phyloP scores from a whole-genome alignment of 768 basidiomycete genomes.

The Sarcomyxa edulis region DNA sequence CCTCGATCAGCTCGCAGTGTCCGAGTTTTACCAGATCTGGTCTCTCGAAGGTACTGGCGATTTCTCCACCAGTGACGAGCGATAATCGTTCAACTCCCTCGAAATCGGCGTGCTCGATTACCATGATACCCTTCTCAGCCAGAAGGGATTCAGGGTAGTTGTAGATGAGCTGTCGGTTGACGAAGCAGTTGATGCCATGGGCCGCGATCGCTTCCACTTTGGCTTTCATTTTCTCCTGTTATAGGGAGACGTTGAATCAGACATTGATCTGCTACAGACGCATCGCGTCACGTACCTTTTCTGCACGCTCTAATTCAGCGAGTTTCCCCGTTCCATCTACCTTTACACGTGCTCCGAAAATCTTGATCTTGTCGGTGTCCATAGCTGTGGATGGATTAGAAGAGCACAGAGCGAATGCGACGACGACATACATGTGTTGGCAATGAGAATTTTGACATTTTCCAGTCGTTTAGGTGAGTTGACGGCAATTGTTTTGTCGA shows the following conservation, averaged over 20 bases:
- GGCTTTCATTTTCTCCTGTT: constrained; percentile 98
- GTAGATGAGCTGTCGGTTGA: constrained; percentile 98
- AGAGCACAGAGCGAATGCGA: not conserved
- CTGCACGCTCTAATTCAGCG: constrained; percentile 96
- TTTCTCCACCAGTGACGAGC: constrained; percentile 96
- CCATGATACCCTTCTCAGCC: constrained; percentile 92
- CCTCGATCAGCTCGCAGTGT: constrained; percentile 91
- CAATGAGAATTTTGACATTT: constrained; percentile 93
- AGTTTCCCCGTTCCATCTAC: constrained; percentile 96
- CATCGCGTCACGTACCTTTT: constrained; percentile 47
- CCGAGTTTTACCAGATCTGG: constrained; percentile 93
- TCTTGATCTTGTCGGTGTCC: constrained; percentile 99
- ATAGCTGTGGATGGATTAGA: constrained; percentile 54
- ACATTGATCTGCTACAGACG: not conserved
- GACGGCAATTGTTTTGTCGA: constrained; percentile 91
- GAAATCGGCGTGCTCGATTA: constrained; percentile 98
- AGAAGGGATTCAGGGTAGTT: constrained; percentile 97
- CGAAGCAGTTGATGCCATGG: constrained; percentile 95
- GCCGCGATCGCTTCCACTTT: constrained; percentile 93
- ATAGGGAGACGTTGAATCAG: constrained; percentile 1
- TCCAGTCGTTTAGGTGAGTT: constrained; percentile 95
- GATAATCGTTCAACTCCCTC: constrained; percentile 96
- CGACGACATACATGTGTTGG: constrained; percentile 82
- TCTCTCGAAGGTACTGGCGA: constrained; percentile 90
- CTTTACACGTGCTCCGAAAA: constrained; percentile 94